Evolutionary conservation across 2,329 filamentous ascomycete species (phyloP), one percentile per base, ranked within the genome.

Genomic region (Colletotrichum theobromicola): DNA sequence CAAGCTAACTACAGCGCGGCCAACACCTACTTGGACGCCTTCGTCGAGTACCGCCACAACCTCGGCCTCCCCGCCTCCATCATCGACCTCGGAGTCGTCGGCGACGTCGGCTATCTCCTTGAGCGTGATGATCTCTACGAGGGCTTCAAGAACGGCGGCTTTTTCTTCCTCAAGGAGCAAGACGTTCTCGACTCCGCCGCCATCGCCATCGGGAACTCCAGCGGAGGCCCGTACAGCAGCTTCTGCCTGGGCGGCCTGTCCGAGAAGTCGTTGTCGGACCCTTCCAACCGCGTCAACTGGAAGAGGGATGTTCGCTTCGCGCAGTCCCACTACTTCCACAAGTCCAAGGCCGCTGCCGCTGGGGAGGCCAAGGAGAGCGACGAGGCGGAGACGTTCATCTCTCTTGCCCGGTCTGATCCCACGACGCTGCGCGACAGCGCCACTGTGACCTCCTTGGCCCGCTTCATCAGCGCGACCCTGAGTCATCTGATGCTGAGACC

Each of bases 1-100:
- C 86, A 87, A 73, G 80, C 81, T 63, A 87, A 84, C 74, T 85
- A 88, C 75, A 78, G 81, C 7, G 82, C 83, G 1, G 84, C 82
- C 26, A 87, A 85, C 77, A 81, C 82, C 9, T 88, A 84, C 78
- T 77, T 86, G 42, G 83, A 87, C 24, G 78, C 82, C 5, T 82
- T 87, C 18, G 82, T 80, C 6, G 80, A 82, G 26, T 84, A 84
- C 66, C 82, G 86, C 21, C 74, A 79, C 4, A 65, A 68, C 1
- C 77, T 78, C 1, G 84, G 84, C 5, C 79, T 87, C 4, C 80
- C 85, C 1, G 86, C 82, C 4, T 82, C 83, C 0, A 76, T 79
- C n/a, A 81, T 89, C 1, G 79, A 88, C 71, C 79, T 89, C 12
- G 72, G 77, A 10, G 76, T 73, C 4, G 78, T 88, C 3, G 79